Conservation (phyloP, 352 stramenopile genomes). For the Phytopythium oedochilum region DNA sequence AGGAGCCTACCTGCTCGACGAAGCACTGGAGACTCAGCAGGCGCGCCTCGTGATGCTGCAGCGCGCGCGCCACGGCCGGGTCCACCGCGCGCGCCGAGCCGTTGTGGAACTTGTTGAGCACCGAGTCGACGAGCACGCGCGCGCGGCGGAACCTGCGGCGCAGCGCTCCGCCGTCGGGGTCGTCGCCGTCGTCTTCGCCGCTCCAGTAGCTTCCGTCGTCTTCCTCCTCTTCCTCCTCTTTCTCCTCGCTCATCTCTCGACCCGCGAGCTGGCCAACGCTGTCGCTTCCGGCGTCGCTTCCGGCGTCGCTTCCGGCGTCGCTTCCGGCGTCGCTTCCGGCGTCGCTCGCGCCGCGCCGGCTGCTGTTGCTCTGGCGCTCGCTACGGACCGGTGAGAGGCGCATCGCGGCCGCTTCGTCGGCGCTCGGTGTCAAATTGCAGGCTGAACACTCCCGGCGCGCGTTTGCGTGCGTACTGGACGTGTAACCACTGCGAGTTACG, state of each 20-base stretch:
- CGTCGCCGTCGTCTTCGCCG: not conserved
- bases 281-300: not conserved
- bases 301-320: too few species aligned
- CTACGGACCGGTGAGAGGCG: not conserved
- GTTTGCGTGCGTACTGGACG: too few species aligned
- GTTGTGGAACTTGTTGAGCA: conserved; percentile 80
- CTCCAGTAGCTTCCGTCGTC: conserved; percentile 1
- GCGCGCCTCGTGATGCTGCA: conserved; percentile 46
- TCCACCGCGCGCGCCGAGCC: conserved; percentile 62
- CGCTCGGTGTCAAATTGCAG: too few species aligned
- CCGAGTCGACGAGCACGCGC: conserved; percentile 38
- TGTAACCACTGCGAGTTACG: too few species aligned
- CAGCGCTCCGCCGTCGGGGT: conserved; percentile 4
- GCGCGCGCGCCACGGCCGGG: conserved; percentile 45
- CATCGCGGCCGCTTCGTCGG: conserved; percentile 8
- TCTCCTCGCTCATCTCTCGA: not conserved
- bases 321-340: not conserved
- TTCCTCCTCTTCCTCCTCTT: not conserved
- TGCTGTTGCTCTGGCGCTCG: not conserved
- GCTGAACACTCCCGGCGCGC: too few species aligned
- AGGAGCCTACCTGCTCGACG: conserved; percentile 57
- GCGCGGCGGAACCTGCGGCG: conserved; percentile 39
- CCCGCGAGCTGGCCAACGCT: not conserved
- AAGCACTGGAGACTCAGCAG: conserved; percentile 73
- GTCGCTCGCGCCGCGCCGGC: not conserved